Percentiles rank a stretch among this genome's conserved stretches.
Conservation (phyloP, 352 stramenopile species). For the Pythium aphanidermatum region DNA sequence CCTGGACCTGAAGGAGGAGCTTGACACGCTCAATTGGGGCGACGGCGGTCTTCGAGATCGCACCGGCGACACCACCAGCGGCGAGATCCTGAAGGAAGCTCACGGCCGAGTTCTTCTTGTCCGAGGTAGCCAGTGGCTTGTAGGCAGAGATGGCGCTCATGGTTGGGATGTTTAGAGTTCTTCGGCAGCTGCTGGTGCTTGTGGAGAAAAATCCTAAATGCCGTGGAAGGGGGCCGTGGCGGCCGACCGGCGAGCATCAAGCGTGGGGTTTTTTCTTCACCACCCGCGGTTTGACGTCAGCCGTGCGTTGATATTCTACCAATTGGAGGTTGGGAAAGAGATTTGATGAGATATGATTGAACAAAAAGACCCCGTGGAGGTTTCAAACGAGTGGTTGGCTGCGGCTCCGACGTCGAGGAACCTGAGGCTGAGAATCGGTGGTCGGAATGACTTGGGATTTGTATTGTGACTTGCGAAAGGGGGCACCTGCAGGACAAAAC, state of each 20-base stretch:
- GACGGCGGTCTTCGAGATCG: slow-evolving; percentile 89
- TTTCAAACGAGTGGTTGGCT: slow-evolving; percentile 62
- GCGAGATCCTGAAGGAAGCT: slow-evolving; percentile 82
- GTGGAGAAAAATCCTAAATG: slow-evolving; percentile 86
- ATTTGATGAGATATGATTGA: slow-evolving; percentile 22
- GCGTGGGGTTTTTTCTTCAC: slow-evolving; percentile 30
- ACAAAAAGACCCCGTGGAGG: slow-evolving; percentile 19
- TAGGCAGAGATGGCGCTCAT: slow-evolving; percentile 75
- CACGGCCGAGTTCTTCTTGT: slow-evolving; percentile 37
- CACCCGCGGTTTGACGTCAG: slow-evolving; percentile 40
- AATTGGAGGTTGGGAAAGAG: slow-evolving; percentile 8
- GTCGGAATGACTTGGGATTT: slow-evolving; percentile 12
- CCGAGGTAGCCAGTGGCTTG: slow-evolving; percentile 76
- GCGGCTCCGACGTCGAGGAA: slow-evolving; percentile 20
- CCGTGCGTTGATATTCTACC: slow-evolving; percentile 11
- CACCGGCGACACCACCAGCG: slow-evolving; percentile 78
- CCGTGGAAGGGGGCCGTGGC: too few species aligned
- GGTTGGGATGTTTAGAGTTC: slow-evolving; percentile 44
- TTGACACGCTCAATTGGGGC: slow-evolving; percentile 90
- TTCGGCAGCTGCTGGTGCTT: slow-evolving; percentile 42
- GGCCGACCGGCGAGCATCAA: neutral
- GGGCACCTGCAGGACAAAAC: neutral
- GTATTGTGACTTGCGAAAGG: slow-evolving; percentile 21
- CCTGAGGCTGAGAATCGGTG: slow-evolving; percentile 24
- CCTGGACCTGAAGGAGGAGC: slow-evolving; percentile 90